Percentiles rank a stretch among this genome's conserved stretches.
Conservation (phyloP, 257 asterid genomes). For the Knoxia roxburghii region DNA sequence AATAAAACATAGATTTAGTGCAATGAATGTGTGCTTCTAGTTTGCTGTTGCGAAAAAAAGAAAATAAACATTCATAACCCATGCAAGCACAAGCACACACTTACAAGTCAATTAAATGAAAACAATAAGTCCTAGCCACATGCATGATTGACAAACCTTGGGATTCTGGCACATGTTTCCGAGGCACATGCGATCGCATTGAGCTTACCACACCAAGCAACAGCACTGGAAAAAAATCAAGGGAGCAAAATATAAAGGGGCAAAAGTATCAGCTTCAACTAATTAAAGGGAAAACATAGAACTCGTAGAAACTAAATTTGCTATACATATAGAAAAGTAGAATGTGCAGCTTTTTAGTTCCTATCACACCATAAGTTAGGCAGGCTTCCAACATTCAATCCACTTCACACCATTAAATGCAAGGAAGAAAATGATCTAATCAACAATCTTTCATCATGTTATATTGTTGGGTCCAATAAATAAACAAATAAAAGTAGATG, state of each 20-base stretch:
- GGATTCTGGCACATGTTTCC: slow-evolving; percentile 97
- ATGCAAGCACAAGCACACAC: background rate
- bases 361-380: background rate
- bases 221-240: slow-evolving; percentile 54
- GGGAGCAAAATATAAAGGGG: background rate
- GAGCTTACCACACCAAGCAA: slow-evolving; percentile 98
- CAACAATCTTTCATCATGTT: background rate
- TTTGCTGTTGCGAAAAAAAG: too few species aligned
- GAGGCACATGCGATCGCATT: slow-evolving; percentile 97
- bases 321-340: background rate
- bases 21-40: too few species aligned
- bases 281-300: background rate
- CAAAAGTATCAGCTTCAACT: background rate
- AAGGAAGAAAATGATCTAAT: background rate
- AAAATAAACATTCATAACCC: background rate
- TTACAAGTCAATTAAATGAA: background rate
- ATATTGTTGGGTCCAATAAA: background rate
- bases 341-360: background rate
- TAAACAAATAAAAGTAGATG: background rate
- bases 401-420: background rate
- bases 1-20: background rate
- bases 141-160: slow-evolving; percentile 49
- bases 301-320: background rate
- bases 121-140: slow-evolving; percentile 1
- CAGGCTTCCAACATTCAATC: background rate